Base-by-base conservation (phyloP, 306 rosid species). In the Adenanthera pavonina region DNA sequence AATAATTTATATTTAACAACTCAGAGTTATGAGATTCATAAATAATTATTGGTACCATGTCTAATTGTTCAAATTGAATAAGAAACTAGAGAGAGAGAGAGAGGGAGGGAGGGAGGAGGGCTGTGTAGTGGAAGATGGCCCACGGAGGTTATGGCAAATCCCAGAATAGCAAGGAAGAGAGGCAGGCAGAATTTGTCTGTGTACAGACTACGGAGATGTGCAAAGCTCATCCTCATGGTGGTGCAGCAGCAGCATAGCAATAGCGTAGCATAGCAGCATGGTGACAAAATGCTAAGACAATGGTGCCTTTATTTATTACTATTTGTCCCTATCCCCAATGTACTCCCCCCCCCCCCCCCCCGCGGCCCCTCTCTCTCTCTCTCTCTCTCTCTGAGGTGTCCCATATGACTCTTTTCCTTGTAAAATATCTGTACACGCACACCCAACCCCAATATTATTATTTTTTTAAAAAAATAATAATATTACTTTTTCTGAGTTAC, bases 241-340 rank as follows among this genome's bases (percentile, higher is more conserved):
- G 30, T 25, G 30, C 30, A 25, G 30, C 30, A 1, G 30, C 30
- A 25, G 30, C 30, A 25, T 25, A 25, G 30, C 30, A 25, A 25
- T 25, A 25, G 30, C 30, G 30, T 25, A n/a, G 20, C 25, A 54
- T 59, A 9, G 84, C 83, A 83, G 68, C 74, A 53, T 86, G 43
- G 79, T 74, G 92, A 86, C 90, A 90, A 86, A 88, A 76, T 70
- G 79, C 74, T 56, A 68, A 78, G 82, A 71, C 88, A 85, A 69
- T 69, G 19, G 67, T 80, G 75, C 40, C 79, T 78, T 65, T 40
- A 87, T 81, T 88, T 74, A 79, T 81, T 84, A 69, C 80, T 17
- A 10, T 78, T 87, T 77, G 80, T 81, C 80, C 84, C 80, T 78
- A 74, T 74, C 76, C 76, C 88, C 83, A 41, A 79, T 51, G 35